Conservation (phyloP, 768 basidiomycete genomes). For the Hypholoma sublateritium region DNA sequence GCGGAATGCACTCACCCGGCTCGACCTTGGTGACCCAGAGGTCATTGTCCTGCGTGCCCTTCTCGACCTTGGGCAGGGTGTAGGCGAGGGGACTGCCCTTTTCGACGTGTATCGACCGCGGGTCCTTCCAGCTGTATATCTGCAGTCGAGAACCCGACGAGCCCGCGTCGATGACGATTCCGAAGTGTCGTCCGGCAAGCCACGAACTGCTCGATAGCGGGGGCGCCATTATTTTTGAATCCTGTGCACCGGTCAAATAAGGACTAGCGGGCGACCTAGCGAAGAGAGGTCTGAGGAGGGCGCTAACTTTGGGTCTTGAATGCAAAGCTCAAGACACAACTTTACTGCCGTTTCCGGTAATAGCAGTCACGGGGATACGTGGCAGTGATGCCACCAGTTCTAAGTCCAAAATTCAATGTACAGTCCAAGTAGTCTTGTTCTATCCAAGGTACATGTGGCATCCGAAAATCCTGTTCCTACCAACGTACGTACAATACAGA, state of each 20-base stretch:
- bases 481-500: background rate
- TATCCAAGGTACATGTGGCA: no score
- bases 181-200: slow-evolving; percentile 81
- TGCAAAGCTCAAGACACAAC: background rate
- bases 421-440: no score
- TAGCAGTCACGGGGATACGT: slow-evolving; percentile 11
- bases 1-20: slow-evolving; percentile 65
- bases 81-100: slow-evolving; percentile 52
- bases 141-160: slow-evolving; percentile 95
- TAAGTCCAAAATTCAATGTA: no score
- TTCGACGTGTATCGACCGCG: slow-evolving; percentile 50
- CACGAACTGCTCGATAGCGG: slow-evolving; percentile 70
- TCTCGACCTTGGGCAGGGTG: slow-evolving; percentile 83
- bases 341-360: background rate
- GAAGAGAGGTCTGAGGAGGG: background rate
- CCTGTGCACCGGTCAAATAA: background rate
- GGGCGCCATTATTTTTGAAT: slow-evolving; percentile 54
- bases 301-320: background rate
- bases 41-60: slow-evolving; percentile 78
- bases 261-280: background rate
- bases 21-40: slow-evolving; percentile 92
- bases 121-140: slow-evolving; percentile 96
- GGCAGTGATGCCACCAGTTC: background rate
- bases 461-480: no score
- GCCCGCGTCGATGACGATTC: slow-evolving; percentile 97